A percentile compares a stretch with the other conserved stretches of the same genome.
phyloP scores from a whole-genome alignment of 202 grass and related monocot species.

The Elaeis oleifera region DNA sequence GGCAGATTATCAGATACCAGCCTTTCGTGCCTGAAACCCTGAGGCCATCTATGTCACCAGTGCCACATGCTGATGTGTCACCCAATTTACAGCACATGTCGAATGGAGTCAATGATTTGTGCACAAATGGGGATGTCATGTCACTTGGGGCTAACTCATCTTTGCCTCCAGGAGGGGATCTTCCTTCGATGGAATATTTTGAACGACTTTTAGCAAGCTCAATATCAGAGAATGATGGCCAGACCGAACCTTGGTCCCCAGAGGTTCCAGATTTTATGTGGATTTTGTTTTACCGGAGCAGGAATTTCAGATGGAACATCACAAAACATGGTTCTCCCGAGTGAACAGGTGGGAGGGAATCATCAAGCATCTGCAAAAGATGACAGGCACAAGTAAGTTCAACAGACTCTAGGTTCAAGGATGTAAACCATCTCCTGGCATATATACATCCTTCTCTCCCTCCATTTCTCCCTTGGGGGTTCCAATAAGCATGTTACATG shows the following conservation, averaged over 20 bases:
- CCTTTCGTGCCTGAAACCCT: slow-evolving; percentile 32
- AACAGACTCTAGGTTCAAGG: too few relatives aligned
- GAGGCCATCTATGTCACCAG: slow-evolving; percentile 8
- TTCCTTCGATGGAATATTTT: slow-evolving; percentile 22
- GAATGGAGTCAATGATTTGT: slow-evolving; percentile 14
- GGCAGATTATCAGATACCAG: slow-evolving; percentile 44
- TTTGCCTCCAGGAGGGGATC: slow-evolving; percentile 24
- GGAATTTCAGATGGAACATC: slow-evolving; percentile 43
- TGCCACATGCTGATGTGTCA: slow-evolving; percentile 23
- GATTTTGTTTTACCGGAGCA: slow-evolving; percentile 13
- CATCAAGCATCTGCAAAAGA: too few relatives aligned
- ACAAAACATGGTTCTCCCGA: slow-evolving; percentile 4
- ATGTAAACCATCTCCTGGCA: too few relatives aligned
- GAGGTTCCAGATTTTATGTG: not conserved
- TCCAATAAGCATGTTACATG: too few relatives aligned
- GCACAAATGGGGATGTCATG: slow-evolving; percentile 18
- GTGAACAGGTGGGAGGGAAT: too few relatives aligned
- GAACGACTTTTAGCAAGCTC: slow-evolving; percentile 14
- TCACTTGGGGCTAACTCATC: slow-evolving; percentile 10
- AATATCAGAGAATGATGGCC: slow-evolving; percentile 14
- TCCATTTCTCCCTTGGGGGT: too few relatives aligned
- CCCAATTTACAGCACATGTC: slow-evolving; percentile 27
- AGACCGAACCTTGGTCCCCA: slow-evolving; percentile 5
- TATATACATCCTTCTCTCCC: too few relatives aligned
- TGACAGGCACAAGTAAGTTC: too few relatives aligned